phyloP scores from a whole-genome alignment of 1,139 yeast species.

The Lodderomyces margitis region DNA sequence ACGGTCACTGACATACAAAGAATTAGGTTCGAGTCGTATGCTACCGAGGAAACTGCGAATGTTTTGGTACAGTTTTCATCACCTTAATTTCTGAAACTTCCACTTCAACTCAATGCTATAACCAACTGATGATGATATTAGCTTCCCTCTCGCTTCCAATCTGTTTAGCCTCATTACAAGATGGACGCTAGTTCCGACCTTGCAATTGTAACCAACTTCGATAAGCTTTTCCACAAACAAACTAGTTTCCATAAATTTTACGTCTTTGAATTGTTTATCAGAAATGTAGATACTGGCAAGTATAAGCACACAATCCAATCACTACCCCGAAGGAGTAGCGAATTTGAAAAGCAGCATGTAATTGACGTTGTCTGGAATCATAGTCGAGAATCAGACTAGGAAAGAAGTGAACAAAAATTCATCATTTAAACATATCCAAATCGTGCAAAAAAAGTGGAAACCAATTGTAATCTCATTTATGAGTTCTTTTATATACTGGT shows the following conservation, averaged over 20 bases:
- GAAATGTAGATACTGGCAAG: constrained; percentile 83
- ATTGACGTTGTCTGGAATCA: constrained; percentile 72
- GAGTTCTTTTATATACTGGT: no score
- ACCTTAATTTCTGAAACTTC: constrained; percentile 32
- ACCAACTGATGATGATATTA: not conserved
- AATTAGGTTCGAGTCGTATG: constrained; percentile 77
- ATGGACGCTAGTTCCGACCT: constrained; percentile 8
- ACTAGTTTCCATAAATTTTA: no score
- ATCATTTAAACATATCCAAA: constrained; percentile 40
- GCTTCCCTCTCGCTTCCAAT: not conserved
- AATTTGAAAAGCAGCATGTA: constrained; percentile 24
- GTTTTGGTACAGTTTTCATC: constrained; percentile 75
- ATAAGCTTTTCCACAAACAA: no score
- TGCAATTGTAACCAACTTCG: constrained; percentile 8
- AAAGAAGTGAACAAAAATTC: constrained; percentile 68
- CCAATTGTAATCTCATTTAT: not conserved
- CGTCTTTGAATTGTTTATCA: constrained; percentile 52
- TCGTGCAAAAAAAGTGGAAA: not conserved
- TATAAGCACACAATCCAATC: constrained; percentile 49
- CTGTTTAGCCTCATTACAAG: constrained; percentile 7
- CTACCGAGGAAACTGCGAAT: constrained; percentile 96
- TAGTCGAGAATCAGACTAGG: constrained; percentile 79
- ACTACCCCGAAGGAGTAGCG: constrained; percentile 2
- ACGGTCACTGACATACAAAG: constrained; percentile 79
- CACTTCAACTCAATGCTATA: not conserved